A percentile compares a stretch with the other conserved stretches of the same genome.
These are phyloP conservation scores for Schizonepeta tenuifolia DNA, from an alignment of 257 asterid species.

Conservation along the genomic window DNA sequence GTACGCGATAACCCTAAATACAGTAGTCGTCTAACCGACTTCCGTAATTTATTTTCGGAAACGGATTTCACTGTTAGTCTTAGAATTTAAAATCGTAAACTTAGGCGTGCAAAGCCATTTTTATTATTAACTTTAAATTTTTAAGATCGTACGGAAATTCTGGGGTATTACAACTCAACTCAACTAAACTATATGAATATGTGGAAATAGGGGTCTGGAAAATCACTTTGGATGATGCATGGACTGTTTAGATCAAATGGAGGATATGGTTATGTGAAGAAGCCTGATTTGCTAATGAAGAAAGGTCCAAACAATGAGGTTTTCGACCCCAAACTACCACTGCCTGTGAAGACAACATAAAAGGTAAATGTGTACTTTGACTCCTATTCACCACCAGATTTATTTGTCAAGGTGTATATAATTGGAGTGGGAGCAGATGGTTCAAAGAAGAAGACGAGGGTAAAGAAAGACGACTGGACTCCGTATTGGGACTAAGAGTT, in stretches of 20 bases:
- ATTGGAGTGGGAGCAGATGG: constrained; percentile 69
- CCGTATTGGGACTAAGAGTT: constrained; percentile 85
- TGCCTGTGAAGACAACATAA: constrained; percentile 58
- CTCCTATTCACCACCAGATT: constrained; percentile 83
- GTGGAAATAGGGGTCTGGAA: constrained; percentile 66
- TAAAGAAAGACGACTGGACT: constrained; percentile 84
- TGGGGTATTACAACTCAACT: too few species aligned
- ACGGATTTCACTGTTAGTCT: too few species aligned
- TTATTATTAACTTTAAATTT: too few species aligned
- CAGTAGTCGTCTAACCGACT: too few species aligned
- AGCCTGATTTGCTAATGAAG: constrained; percentile 67
- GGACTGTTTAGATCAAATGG: constrained; percentile 87
- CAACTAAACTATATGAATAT: background rate
- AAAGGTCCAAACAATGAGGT: constrained; percentile 50
- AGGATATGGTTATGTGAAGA: constrained; percentile 77
- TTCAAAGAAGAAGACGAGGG: constrained; percentile 67
- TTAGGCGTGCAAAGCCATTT: too few species aligned
- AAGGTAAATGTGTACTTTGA: constrained; percentile 77
- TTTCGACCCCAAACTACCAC: constrained; percentile 64
- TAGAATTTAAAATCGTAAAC: too few species aligned
- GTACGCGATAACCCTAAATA: too few species aligned
- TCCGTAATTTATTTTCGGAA: too few species aligned
- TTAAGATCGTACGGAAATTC: too few species aligned
- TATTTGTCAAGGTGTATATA: constrained; percentile 70
- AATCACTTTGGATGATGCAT: constrained; percentile 85